Conservation (phyloP, 2,329 filamentous ascomycete genomes). For the Tetracladium maxilliforme region DNA sequence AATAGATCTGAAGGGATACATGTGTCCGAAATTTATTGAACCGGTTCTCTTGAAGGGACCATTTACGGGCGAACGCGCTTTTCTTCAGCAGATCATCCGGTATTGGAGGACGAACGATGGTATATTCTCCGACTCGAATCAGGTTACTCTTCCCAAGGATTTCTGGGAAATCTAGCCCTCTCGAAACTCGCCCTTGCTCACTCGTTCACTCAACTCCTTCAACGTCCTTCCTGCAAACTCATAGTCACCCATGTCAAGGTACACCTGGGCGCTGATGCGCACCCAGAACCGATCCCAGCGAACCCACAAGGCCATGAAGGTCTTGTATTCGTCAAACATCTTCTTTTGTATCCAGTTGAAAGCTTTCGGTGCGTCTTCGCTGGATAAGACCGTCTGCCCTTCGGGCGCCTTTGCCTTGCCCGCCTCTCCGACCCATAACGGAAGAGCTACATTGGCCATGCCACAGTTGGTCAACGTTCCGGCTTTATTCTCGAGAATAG, state of each 20-base stretch:
- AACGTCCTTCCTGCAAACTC: constrained; percentile 40
- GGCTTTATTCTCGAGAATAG: constrained; percentile 52
- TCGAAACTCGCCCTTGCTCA: constrained; percentile 24
- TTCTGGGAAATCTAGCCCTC: too few relatives aligned
- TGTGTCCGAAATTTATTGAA: too few relatives aligned
- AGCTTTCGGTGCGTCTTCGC: constrained; percentile 18
- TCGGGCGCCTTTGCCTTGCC: constrained; percentile 19
- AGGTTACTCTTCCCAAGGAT: too few relatives aligned
- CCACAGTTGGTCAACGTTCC: constrained; percentile 49
- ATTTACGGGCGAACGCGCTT: too few relatives aligned
- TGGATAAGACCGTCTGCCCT: constrained; percentile 15
- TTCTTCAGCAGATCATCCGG: too few relatives aligned
- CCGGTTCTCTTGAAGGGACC: too few relatives aligned
- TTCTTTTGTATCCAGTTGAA: constrained; percentile 41
- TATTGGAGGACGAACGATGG: too few relatives aligned
- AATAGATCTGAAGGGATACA: too few relatives aligned
- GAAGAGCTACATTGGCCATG: constrained; percentile 62
- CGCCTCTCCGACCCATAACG: constrained; percentile 26
- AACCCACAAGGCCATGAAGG: constrained; percentile 51
- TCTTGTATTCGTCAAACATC: constrained; percentile 46
- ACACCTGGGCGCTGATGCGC: constrained; percentile 68
- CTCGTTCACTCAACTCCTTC: constrained; percentile 32
- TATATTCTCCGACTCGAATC: too few relatives aligned
- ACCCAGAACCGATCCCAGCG: constrained; percentile 53
- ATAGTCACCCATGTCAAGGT: constrained; percentile 69